Conservation (phyloP, 2,329 filamentous ascomycete genomes). For the Aureobasidium leucospermi region DNA sequence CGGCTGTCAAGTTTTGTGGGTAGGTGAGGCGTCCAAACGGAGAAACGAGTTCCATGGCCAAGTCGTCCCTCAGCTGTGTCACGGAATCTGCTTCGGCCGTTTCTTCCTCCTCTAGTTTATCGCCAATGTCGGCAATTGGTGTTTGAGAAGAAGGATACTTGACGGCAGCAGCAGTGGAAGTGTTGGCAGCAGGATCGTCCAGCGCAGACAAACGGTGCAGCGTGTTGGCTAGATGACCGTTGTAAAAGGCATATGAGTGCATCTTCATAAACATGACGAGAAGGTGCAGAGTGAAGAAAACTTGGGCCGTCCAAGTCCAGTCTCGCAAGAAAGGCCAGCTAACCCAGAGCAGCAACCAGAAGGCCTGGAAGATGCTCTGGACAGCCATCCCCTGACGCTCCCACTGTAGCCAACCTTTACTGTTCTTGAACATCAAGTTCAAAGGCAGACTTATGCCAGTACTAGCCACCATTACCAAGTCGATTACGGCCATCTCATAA, state of each 20-base stretch:
- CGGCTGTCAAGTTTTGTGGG: slow-evolving; percentile 74
- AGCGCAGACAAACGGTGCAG: slow-evolving; percentile 72
- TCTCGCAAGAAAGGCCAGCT: slow-evolving; percentile 69
- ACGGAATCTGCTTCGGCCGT: slow-evolving; percentile 33
- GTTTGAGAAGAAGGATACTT: slow-evolving; percentile 54
- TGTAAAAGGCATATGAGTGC: slow-evolving; percentile 98
- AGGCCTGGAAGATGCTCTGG: slow-evolving; percentile 72
- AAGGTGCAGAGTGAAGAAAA: slow-evolving; percentile 86
- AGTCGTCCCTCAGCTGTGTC: slow-evolving; percentile 67
- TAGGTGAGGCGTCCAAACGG: slow-evolving; percentile 86
- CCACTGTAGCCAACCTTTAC: slow-evolving; percentile 60
- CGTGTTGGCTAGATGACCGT: slow-evolving; percentile 85
- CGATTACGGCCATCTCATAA: slow-evolving; percentile 75
- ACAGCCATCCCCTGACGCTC: slow-evolving; percentile 66
- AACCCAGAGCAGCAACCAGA: slow-evolving; percentile 72
- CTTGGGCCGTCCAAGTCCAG: slow-evolving; percentile 97
- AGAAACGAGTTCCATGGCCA: slow-evolving; percentile 85
- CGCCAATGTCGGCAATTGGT: slow-evolving; percentile 49
- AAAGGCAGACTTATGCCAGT: slow-evolving; percentile 67
- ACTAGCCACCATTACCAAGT: slow-evolving; percentile 74
- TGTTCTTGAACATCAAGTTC: slow-evolving; percentile 58
- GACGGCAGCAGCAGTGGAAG: slow-evolving; percentile 43
- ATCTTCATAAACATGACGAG: slow-evolving; percentile 97
- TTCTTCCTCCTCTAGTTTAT: slow-evolving; percentile 24
- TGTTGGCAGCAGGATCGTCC: slow-evolving; percentile 54